A percentile compares a stretch with the other conserved stretches of the same genome.
These are phyloP conservation scores for rapeseed (Brassica napus) DNA, from an alignment of 345 rosid genomes.

Conservation along the genomic window Da-Ae NC_063452.1:6418001-6418500, in stretches of 20 bases:
- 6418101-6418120: not conserved
- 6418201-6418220: not conserved
- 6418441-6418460: slow-evolving; percentile 9
- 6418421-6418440: slow-evolving; percentile 29
- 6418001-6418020: slow-evolving; percentile 15
- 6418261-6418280: slow-evolving; percentile 17
- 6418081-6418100: not conserved
- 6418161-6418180: not conserved
- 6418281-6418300: slow-evolving; percentile 32
- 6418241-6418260: not conserved
- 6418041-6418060: not conserved
- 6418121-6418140: not conserved
- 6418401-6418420: slow-evolving; percentile 41
- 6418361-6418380: slow-evolving; percentile 45
- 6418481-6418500: slow-evolving; percentile 42
- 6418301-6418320: slow-evolving; percentile 23
- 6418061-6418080: too few relatives aligned
- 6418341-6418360: slow-evolving; percentile 28
- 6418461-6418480: slow-evolving; percentile 15
- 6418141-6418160: not conserved
- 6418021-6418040: slow-evolving; percentile 4
- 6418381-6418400: slow-evolving; percentile 46
- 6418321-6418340: slow-evolving; percentile 20
- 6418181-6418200: not conserved
- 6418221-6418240: not conserved